Percentiles rank a stretch among this genome's conserved stretches.
Conservation (phyloP, 371 early-diverging fungal genomes). For the Zychaea mexicana region DNA sequence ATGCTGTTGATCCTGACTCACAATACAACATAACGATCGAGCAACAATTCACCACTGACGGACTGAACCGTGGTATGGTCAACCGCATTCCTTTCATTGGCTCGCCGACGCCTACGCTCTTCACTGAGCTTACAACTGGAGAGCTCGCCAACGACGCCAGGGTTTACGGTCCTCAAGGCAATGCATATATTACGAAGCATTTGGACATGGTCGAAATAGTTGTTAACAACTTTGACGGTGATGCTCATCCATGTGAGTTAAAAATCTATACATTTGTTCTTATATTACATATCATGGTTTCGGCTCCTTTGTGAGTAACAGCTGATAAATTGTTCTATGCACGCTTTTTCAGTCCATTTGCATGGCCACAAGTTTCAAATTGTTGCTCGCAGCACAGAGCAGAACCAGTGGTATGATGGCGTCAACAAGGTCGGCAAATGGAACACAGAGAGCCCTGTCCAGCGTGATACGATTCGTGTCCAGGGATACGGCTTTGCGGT, state of each 20-base stretch:
- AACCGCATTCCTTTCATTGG: conserved; percentile 65
- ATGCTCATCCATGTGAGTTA: conserved; percentile 65
- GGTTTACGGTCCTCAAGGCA: conserved; percentile 65
- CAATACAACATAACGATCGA: conserved; percentile 54
- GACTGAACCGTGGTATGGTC: conserved; percentile 75
- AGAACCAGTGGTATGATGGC: conserved; percentile 22
- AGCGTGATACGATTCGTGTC: conserved; percentile 69
- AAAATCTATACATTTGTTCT: no score
- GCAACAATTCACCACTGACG: conserved; percentile 65
- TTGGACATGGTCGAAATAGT: conserved; percentile 45
- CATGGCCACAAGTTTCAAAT: conserved; percentile 85
- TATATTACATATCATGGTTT: no score
- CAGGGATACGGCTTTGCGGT: conserved; percentile 59
- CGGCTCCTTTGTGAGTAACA: no score
- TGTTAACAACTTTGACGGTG: conserved; percentile 65
- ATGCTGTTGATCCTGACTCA: conserved; percentile 40
- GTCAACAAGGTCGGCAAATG: conserved; percentile 22
- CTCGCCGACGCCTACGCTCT: conserved; percentile 64
- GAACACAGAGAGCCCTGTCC: conserved; percentile 52
- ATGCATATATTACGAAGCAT: conserved; percentile 52
- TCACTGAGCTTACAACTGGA: conserved; percentile 62
- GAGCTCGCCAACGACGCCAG: conserved; percentile 38
- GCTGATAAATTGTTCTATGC: no score
- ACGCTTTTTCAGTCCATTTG: conserved; percentile 59
- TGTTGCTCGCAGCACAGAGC: conserved; percentile 48